A percentile compares a stretch with the other conserved stretches of the same genome.
These are phyloP conservation scores for Blastobotrys attinorum DNA, from an alignment of 805 yeast genomes.

Conservation along the genomic window DNA sequence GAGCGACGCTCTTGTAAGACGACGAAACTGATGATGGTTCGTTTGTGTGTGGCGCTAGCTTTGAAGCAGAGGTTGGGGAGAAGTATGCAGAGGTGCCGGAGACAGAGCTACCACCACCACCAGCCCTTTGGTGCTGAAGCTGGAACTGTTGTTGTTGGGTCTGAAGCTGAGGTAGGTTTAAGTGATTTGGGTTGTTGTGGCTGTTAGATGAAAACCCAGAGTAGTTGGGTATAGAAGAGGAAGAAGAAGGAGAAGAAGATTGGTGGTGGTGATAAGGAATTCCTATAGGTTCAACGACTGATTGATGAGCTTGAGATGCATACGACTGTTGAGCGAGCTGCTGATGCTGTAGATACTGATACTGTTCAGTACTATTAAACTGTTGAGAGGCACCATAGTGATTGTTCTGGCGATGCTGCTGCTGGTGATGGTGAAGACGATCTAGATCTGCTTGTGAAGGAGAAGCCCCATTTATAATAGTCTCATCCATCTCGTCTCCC, in stretches of 20 bases:
- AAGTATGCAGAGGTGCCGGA: slow-evolving; percentile 20
- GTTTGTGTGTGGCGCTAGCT: slow-evolving; percentile 21
- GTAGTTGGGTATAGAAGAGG: slow-evolving; percentile 1
- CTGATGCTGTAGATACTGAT: slow-evolving; percentile 16
- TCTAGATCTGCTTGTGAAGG: too few species aligned
- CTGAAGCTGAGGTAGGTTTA: slow-evolving; percentile 3
- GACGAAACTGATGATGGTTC: slow-evolving; percentile 24
- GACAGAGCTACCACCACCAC: too few species aligned
- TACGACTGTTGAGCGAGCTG: slow-evolving; percentile 16
- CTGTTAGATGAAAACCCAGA: slow-evolving; percentile 5
- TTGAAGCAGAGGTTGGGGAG: slow-evolving; percentile 23
- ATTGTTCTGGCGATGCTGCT: too few species aligned
- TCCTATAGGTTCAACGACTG: slow-evolving; percentile 8
- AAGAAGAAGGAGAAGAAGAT: neutral
- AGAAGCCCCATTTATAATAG: too few species aligned
- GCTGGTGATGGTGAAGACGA: too few species aligned
- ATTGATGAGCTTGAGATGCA: slow-evolving; percentile 7
- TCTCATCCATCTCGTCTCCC: too few species aligned
- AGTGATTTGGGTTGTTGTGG: slow-evolving; percentile 5
- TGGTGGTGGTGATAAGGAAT: slow-evolving; percentile 7
- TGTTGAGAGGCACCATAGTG: too few species aligned
- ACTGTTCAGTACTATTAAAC: too few species aligned
- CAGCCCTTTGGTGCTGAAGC: too few species aligned
- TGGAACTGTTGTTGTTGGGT: slow-evolving; percentile 6
- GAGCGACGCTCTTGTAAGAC: slow-evolving; percentile 21